Evolutionary conservation across 2,329 filamentous ascomycete genomes (phyloP), one percentile per base, ranked within the genome.

Genomic region (Fusarium albosuccineum): DNA sequence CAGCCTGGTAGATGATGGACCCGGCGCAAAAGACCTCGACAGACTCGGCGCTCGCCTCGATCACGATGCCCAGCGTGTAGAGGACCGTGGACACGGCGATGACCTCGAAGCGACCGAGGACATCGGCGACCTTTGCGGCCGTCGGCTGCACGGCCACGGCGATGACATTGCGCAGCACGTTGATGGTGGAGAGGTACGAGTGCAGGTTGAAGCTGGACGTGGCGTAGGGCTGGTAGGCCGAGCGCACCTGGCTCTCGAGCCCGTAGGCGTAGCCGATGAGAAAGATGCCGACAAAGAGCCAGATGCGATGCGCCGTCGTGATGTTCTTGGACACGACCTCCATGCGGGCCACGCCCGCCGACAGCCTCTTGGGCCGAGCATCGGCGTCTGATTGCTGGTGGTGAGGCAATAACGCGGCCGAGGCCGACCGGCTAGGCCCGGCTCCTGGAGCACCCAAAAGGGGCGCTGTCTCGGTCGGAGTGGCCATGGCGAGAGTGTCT

Each of bases 41-140:
- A 26, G 79, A 80, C 14, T 73, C 77, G 0, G 85, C 80, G 5
- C 77, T 79, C 11, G 86, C 81, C 73, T 89, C 86, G 30, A 90
- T 76, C 6, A 86, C 81, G 5, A 87, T 86, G 11, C 84, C 83
- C 50, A 79, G 26, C 1, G 85, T 81, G 60, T 89, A 89, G 60
- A 90, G 86, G 10, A 87, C 45, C 1, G 87, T 82, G 0, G 86
- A 85, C 1, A 87, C 74, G 4, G 83, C 73, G 11, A 90, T 81
- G 34, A 89, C 78, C 72, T 90, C 87, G 17, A 87, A 81, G 60
- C 88, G 82, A 17, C 88, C 89, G 67, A 90, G 88, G 9, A 89
- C 85, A 68, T 88, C 88, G 16, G 88, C 86, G 57, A 90, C 82
- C 68, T 89, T 90, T 9, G 87, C 88, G 0, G 85, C 85, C 0